Percentiles rank a stretch among this genome's conserved stretches.
phyloP scores from a whole-genome alignment of 2,329 filamentous ascomycete species.

The Penicillium palitans region DNA sequence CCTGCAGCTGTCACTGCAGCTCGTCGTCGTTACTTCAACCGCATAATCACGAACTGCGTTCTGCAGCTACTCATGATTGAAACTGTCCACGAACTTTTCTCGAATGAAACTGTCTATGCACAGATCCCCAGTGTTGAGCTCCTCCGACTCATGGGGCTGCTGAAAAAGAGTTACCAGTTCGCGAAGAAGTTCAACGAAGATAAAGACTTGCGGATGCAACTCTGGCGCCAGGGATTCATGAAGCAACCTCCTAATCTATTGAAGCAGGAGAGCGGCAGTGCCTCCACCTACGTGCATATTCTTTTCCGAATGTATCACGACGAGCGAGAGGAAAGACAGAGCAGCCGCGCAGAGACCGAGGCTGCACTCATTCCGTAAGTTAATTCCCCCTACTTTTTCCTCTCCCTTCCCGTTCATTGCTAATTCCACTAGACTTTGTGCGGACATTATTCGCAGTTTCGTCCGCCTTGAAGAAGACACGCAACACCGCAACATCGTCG shows the following conservation, averaged over 20 bases:
- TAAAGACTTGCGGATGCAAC: constrained; percentile 87
- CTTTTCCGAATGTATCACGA: constrained; percentile 97
- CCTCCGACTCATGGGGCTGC: constrained; percentile 83
- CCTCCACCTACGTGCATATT: constrained; percentile 93
- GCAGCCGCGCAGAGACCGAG: constrained; percentile 80
- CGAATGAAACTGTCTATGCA: constrained; percentile 90
- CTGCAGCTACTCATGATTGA: constrained; percentile 98
- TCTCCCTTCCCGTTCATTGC: neutral
- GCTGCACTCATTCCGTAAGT: constrained; percentile 78
- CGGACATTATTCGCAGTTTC: constrained; percentile 87
- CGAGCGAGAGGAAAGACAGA: constrained; percentile 75
- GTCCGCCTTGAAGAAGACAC: constrained; percentile 88
- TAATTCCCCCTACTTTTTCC: neutral
- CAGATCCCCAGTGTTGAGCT: constrained; percentile 90
- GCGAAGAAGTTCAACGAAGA: constrained; percentile 97
- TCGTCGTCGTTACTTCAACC: constrained; percentile 93
- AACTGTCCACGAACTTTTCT: constrained; percentile 97
- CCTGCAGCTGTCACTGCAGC: constrained; percentile 91
- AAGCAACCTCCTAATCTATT: constrained; percentile 96
- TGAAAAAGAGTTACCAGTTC: constrained; percentile 96
- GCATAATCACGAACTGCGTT: constrained; percentile 98
- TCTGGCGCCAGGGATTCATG: constrained; percentile 99
- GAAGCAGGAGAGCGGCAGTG: constrained; percentile 92
- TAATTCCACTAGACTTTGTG: constrained; percentile 63
- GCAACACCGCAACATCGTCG: constrained; percentile 93